phyloP scores from a whole-genome alignment of 805 yeast genomes.

The Yarrowia sp. region DNA sequence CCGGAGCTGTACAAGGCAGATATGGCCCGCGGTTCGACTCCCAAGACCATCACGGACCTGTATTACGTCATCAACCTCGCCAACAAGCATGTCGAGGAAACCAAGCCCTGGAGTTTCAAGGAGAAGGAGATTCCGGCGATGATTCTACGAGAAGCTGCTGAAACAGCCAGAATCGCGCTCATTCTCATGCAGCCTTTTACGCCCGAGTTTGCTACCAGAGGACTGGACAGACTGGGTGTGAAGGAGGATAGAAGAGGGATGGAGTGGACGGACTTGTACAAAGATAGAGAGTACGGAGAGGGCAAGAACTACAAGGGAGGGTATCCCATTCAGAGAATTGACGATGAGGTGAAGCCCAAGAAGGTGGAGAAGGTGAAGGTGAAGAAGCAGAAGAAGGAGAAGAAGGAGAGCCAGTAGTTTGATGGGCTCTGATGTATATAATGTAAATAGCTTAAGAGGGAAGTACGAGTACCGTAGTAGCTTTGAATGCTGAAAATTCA shows the following conservation, averaged over 20 bases:
- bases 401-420: no score
- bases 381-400: no score
- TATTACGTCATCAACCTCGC: constrained; percentile 67
- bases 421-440: not conserved
- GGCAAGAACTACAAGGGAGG: constrained; percentile 61
- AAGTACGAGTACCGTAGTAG: no score
- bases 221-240: constrained; percentile 72
- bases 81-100: constrained; percentile 69
- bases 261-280: constrained; percentile 59
- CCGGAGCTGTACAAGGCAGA: constrained; percentile 54
- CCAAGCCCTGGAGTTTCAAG: constrained; percentile 76
- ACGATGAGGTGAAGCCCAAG: not conserved
- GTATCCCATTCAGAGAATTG: constrained; percentile 53
- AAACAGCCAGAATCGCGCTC: constrained; percentile 69
- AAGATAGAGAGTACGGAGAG: constrained; percentile 67
- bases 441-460: constrained; percentile 1
- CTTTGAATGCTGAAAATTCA: no score
- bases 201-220: constrained; percentile 64
- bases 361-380: not conserved
- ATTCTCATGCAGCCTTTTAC: constrained; percentile 75
- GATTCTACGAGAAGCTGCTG: constrained; percentile 70
- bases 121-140: constrained; percentile 55
- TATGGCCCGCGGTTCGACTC: constrained; percentile 59
- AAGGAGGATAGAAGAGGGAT: constrained; percentile 52
- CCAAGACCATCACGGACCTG: constrained; percentile 62